Base-by-base conservation (phyloP, 1,284 basidiomycete genomes). In the Ustilago trichophora region DNA sequence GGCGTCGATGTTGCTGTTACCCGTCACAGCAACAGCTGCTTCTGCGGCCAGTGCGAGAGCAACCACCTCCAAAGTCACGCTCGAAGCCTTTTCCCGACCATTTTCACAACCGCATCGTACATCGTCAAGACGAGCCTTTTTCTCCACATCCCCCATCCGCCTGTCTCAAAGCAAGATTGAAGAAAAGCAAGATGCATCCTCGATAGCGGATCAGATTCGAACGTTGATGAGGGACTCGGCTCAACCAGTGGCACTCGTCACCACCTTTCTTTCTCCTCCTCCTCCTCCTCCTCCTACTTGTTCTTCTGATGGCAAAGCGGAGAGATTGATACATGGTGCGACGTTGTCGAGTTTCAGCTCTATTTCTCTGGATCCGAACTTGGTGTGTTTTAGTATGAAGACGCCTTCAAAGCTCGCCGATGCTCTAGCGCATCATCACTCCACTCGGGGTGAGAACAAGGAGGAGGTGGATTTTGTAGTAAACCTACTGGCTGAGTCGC, bases 311-410 rank as follows among this genome's bases (percentile, higher is more conserved):
- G n/a, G n/a, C n/a, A n/a, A n/a, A n/a, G n/a, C n/a, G n/a, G n/a
- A n/a, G n/a, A 29, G 13, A 2, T 32, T 38, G n/a, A 62, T 70
- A 0, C 67, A 70, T 31, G 67, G 49, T 4, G 67, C 67, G 18
- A 70, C 67, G 6, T 54, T 70, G 3, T 70, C 67, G 6, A 57
- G 52, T 21, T 70, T 70, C 18, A 38, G 49, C 7, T 57, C 62
- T 7, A 43, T 70, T 32, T 65, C 62, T 12, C 29, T 66, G 12
- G 34, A 49, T 3, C 67, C 67, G 15, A 49, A 65, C 9, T 31
- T 70, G 50, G 47, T 65, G 1, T 57, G 48, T 6, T 70, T 70
- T 24, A 45, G 56, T 6, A 56, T 70, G 24, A 46, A 48, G 32
- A 70, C 62, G 18, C 67, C 67, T 8, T 53, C 47, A 2, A 43